phyloP scores from a whole-genome alignment of 1,284 basidiomycete species.

The Cryptococcus deneoformans region DNA sequence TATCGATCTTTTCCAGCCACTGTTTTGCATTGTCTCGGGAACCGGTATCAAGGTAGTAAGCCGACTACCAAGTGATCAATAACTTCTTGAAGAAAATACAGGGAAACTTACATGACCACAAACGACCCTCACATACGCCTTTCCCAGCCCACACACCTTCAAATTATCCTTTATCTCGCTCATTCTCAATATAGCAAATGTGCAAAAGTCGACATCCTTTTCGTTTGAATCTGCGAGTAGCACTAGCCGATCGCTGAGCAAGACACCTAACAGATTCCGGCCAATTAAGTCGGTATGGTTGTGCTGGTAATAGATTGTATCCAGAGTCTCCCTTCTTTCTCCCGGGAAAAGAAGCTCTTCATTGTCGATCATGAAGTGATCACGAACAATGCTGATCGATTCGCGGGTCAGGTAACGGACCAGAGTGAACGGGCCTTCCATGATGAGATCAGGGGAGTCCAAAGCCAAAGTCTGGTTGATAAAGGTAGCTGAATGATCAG shows the following conservation, averaged over 20 bases:
- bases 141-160: neutral
- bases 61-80: neutral
- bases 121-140: neutral
- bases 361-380: neutral
- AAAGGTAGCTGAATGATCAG: neutral
- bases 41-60: slow-evolving; percentile 2
- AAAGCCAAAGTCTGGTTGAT: neutral
- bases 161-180: neutral
- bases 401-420: neutral
- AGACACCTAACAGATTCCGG: neutral
- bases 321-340: neutral
- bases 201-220: neutral
- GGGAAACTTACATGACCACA: neutral
- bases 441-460: neutral
- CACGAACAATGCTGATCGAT: neutral
- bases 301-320: neutral
- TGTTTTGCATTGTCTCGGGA: neutral
- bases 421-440: neutral
- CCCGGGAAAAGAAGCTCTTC: neutral
- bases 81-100: neutral
- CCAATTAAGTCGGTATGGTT: neutral
- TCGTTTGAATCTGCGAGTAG: neutral
- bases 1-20: neutral
- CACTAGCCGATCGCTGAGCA: neutral
- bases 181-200: slow-evolving; percentile 1